Evolutionary conservation across 177 flowering plant species (phyloP).

Genomic region (Vitis hybrid): DNA sequence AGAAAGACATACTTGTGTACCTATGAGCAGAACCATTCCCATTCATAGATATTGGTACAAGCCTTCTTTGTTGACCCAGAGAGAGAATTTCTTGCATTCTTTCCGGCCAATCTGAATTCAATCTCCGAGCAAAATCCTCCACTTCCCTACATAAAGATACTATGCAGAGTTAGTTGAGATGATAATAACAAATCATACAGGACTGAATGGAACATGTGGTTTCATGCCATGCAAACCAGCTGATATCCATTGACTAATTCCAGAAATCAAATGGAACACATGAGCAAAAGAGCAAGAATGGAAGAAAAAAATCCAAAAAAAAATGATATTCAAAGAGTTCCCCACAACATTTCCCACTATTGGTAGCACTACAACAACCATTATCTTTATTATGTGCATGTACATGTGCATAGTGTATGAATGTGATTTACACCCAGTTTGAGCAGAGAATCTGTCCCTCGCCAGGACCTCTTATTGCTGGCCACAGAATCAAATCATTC

Average conservation of each 20-base stretch:
- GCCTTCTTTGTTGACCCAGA: conserved; percentile 38
- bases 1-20: conserved; percentile 21
- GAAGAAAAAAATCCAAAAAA: background rate
- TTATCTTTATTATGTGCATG: too few species aligned
- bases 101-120: conserved; percentile 59
- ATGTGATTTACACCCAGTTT: too few species aligned
- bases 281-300: background rate
- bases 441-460: too few species aligned
- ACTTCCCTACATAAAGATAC: conserved; percentile 42
- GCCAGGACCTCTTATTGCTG: too few species aligned
- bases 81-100: conserved; percentile 53
- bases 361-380: too few species aligned
- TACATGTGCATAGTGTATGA: too few species aligned
- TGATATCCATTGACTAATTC: background rate
- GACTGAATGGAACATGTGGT: background rate
- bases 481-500: too few species aligned
- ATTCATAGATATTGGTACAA: conserved; percentile 26
- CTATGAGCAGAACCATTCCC: conserved; percentile 21
- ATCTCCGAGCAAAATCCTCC: conserved; percentile 59
- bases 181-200: background rate
- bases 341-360: too few species aligned
- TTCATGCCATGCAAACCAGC: background rate
- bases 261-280: background rate
- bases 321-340: background rate
- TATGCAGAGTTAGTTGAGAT: background rate